Evolutionary conservation across 352 stramenopile species (phyloP), one percentile per base, ranked within the genome.

Genomic region (Globisporangium nodosum): DNA sequence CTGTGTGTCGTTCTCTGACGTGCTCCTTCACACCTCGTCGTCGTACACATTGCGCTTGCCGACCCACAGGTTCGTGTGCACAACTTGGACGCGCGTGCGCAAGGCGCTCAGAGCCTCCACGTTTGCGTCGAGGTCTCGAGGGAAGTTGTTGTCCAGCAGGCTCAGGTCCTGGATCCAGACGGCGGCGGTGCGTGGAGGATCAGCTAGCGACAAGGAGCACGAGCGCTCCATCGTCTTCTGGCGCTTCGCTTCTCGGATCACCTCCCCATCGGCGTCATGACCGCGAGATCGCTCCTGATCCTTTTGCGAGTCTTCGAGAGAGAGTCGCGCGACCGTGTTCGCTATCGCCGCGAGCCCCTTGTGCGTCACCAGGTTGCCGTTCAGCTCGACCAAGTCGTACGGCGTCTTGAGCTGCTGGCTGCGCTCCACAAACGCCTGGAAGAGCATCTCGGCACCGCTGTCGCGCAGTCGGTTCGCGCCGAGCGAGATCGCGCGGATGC

Each of bases 21-120:
- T 20, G 57, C 16, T 53, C 52, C 52, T 30, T 65, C 79, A 92
- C 8, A 90, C 75, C 69, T 92, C 83, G 55, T 92, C 83, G 37
- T 92, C 83, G 61, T 92, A 92, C n/a, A 92, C 83, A 62, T 84
- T 86, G 24, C 78, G 73, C 52, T 75, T 76, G 54, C 57, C 70
- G 42, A 70, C 67, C 78, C 80, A 90, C 39, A 81, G 70, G 52
- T 90, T 90, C 31, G 74, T 90, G 31, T 60, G 74, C 45, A 92
- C 55, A 43, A 73, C 64, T 20, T 63, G 58, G n/a, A 89, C 74
- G 13, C 60, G 63, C 8, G 40, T 47, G 40, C 63, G 64, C 12
- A 92, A 63, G 0, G 51, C 49, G 6, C 64, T 46, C 3, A 89
- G 56, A 37, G 70, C 56, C 1, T 46, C 54, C 1, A 58, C 66